phyloP scores from a whole-genome alignment of 495 filamentous ascomycete species.

The Neurospora sp. region DNA sequence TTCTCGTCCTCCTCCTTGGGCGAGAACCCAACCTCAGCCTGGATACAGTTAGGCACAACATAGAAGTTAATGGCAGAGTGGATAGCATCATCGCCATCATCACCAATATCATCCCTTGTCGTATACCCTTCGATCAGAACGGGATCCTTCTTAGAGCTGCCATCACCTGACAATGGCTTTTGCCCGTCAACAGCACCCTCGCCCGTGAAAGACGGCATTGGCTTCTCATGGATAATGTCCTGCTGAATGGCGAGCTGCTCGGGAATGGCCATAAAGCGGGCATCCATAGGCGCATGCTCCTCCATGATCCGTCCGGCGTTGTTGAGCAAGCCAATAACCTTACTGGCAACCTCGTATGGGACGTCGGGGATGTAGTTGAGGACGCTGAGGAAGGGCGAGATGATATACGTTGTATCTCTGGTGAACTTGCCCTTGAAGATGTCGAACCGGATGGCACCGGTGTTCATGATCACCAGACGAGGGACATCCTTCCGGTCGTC shows the following conservation, averaged over 20 bases:
- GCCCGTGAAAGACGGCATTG: not conserved
- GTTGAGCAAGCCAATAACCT: conserved; percentile 66
- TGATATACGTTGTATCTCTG: conserved; percentile 67
- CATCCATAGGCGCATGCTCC: conserved; percentile 12
- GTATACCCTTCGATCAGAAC: conserved; percentile 71
- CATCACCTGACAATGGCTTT: conserved; percentile 13
- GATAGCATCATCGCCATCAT: conserved; percentile 86
- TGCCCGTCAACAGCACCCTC: conserved; percentile 7
- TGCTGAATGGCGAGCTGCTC: conserved; percentile 25
- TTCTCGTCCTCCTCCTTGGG: conserved; percentile 30
- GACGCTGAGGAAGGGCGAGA: conserved; percentile 79
- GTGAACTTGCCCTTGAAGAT: conserved; percentile 89
- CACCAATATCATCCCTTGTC: conserved; percentile 72
- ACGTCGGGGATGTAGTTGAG: conserved; percentile 74
- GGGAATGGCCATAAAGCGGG: conserved; percentile 28
- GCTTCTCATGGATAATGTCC: conserved; percentile 13
- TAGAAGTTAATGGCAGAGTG: conserved; percentile 69
- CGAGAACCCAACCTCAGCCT: conserved; percentile 47
- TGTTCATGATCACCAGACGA: conserved; percentile 70
- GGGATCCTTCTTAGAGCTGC: conserved; percentile 12
- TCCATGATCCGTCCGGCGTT: conserved; percentile 49
- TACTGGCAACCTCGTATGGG: conserved; percentile 59
- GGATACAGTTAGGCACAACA: conserved; percentile 71
- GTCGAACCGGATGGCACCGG: conserved; percentile 86
- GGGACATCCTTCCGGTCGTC: conserved; percentile 32